Percentiles rank a stretch among this genome's conserved stretches.
Conservation (phyloP, 805 yeast genomes). For the Pichia californica region DNA sequence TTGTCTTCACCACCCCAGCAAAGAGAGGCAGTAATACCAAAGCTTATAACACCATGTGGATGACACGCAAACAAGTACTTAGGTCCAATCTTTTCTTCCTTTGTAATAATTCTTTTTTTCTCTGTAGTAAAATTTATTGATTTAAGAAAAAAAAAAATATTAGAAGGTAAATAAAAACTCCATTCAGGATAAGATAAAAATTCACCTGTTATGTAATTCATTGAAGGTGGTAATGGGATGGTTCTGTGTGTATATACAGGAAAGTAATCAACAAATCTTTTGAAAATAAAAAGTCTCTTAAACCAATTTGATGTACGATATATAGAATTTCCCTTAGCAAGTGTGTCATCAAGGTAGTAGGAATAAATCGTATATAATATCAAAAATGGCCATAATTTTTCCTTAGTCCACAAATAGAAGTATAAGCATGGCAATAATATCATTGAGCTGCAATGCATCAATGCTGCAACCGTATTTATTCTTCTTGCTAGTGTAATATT, state of each 20-base stretch:
- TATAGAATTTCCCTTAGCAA: conserved; percentile 65
- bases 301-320: conserved; percentile 51
- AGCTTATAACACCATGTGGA: conserved; percentile 93
- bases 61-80: conserved; percentile 87
- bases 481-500: conserved; percentile 47
- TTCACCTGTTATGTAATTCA: conserved; percentile 26
- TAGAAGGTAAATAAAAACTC: conserved; percentile 2
- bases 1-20: conserved; percentile 8
- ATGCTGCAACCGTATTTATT: conserved; percentile 58
- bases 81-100: conserved; percentile 48
- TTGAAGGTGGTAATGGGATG: conserved; percentile 67
- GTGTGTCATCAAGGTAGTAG: conserved; percentile 54
- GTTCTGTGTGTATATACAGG: conserved; percentile 72
- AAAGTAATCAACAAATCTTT: conserved; percentile 67
- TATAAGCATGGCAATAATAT: conserved; percentile 52
- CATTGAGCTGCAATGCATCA: conserved; percentile 69
- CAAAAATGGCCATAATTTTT: conserved; percentile 52
- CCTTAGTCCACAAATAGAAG: conserved; percentile 48
- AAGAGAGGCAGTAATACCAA: conserved; percentile 77
- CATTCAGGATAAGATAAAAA: conserved; percentile 2
- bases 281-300: conserved; percentile 57
- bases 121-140: conserved; percentile 2
- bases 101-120: conserved; percentile 8
- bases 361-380: conserved; percentile 58
- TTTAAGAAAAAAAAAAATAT: background rate